A percentile compares a stretch with the other conserved stretches of the same genome.
Conservation (phyloP, 1,139 yeast species). For the Pichia sp. region DNA sequence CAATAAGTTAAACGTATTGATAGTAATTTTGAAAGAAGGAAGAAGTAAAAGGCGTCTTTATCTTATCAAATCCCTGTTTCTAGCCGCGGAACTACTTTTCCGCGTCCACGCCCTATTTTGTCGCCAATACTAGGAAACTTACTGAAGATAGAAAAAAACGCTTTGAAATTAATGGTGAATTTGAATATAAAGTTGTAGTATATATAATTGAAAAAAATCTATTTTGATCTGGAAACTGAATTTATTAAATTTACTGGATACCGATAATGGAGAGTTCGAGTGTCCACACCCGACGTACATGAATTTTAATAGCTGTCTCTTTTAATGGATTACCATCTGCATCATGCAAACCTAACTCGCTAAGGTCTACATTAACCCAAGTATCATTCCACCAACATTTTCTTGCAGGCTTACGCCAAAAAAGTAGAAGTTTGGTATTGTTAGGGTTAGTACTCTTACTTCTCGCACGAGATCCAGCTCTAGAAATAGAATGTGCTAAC, state of each 20-base stretch:
- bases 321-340: conserved; percentile 19
- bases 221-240: too few relatives aligned
- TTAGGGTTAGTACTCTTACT: conserved; percentile 33
- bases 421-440: conserved; percentile 71
- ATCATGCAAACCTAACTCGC: conserved; percentile 24
- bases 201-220: background rate
- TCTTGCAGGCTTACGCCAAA: conserved; percentile 98
- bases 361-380: conserved; percentile 44
- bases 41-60: too few relatives aligned
- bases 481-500: conserved; percentile 37
- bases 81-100: too few relatives aligned
- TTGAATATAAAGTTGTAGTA: background rate
- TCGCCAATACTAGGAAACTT: too few relatives aligned
- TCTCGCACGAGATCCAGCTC: conserved; percentile 45
- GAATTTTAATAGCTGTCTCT: conserved; percentile 42
- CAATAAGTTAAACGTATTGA: too few relatives aligned
- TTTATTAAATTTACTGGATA: conserved; percentile 38
- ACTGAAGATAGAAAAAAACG: too few relatives aligned
- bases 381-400: conserved; percentile 98
- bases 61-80: too few relatives aligned
- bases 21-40: too few relatives aligned
- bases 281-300: conserved; percentile 80
- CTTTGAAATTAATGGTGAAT: background rate
- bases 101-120: too few relatives aligned
- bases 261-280: conserved; percentile 62